Evolutionary conservation across 2,329 filamentous ascomycete species (phyloP), one percentile per base, ranked within the genome.

Genomic region (Pseudogymnoascus sp.): DNA sequence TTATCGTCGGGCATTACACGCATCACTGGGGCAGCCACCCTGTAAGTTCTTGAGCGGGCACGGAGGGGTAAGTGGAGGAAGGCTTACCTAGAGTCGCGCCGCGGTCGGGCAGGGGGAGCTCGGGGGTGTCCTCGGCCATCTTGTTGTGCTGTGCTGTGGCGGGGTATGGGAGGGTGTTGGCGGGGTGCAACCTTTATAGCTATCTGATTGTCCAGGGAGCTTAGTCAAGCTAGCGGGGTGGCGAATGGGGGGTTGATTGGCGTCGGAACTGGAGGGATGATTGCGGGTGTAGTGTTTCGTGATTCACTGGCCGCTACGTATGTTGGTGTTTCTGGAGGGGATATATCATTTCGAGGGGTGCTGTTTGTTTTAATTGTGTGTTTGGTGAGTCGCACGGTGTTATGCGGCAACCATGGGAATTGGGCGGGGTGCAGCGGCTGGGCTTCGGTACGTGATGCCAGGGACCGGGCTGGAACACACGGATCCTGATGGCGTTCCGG

Each of bases 1-100:
- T 97, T 97, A 75, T 97, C 93, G 72, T 97, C 93, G 4, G 93
- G 91, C 93, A 97, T 97, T 61, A 97, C 90, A 13, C 93, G 88
- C 16, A 97, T 82, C 7, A 96, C 89, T 85, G 47, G 8, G 6
- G 26, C 33, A 59, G 4, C 6, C 6, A 7, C 16, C 50, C 11
- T 6, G 16, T 84, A 74, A 1, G 80, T 82, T 56, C 77, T 72
- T 63, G 70, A 65, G 19, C 75, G 74, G 31, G 74, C 66, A 64
- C 78, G 72, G 74, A 16, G 77, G 70, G 8, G 72, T 74, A 8
- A 76, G 72, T n/a, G 37, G 16, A 42, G 68, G 8, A 26, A 26
- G 13, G 70, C 76, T 66, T 72, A 82, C 83, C 74, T 33, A 86
- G 70, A 31, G 78, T 82, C 3, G 82, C 82, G 26, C 82, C 53